Evolutionary conservation across 2,329 filamentous ascomycete genomes (phyloP), one percentile per base, ranked within the genome.

Genomic region (Clarireedia paspali): DNA sequence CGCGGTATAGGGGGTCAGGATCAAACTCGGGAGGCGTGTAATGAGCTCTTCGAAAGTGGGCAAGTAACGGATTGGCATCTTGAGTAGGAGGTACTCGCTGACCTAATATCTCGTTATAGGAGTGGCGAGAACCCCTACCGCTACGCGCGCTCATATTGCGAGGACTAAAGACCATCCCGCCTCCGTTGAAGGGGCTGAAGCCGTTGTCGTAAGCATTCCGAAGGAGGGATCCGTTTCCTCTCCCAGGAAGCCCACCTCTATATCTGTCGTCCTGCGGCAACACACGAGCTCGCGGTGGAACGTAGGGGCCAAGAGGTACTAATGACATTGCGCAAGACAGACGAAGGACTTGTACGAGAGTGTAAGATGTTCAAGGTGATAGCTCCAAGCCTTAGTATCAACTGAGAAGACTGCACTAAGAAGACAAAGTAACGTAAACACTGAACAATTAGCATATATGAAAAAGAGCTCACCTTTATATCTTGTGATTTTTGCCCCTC

Each of bases 231-330:
- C 52, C 52, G 26, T 7, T 20, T 20, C 42, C 20, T 45, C 42
- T 40, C 30, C 34, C 48, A 45, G 52, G 36, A 14, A 39, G 47
- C 38, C 44, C 45, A 12, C 34, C n/a, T 15, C 34, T 10, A 54
- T 54, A 54, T 49, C 52, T 46, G 30, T 54, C 52, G 24, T 46
- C 17, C n/a, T 30, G 50, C 20, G 50, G 47, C 10, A 53, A 30
- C 5, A 54, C 52, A 36, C 52, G 52, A 40, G 52, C 45, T 54
- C 52, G 52, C 23, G 45, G 45, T 17, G 52, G 45, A 9, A 48
- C 52, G 45, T 54, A 54, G 38, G 52, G 36, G 7, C 44, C 47
- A 15, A 54, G 9, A 42, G 52, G 52, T 54, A 54, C 47, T 38
- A 54, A 48, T 48, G 52, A 54, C 52, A 54, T 54, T 54, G 23